Evolutionary conservation across 768 basidiomycete genomes (phyloP).

Genomic region (Fomitopsis pulvina): DNA sequence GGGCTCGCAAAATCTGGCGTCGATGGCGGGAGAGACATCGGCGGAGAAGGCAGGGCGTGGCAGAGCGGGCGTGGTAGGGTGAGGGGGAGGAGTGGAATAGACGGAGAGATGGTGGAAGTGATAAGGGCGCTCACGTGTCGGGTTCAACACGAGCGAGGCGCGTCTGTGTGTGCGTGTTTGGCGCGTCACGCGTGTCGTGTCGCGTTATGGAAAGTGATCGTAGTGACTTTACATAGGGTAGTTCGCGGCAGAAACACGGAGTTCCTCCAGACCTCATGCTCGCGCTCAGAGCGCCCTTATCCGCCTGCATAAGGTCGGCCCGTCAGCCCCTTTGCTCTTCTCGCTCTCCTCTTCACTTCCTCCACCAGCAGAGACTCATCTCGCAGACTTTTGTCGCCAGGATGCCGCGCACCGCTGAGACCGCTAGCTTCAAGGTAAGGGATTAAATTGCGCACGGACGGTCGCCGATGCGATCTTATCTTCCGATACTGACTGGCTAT

Average conservation of each 20-base stretch:
- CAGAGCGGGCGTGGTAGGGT: neutral
- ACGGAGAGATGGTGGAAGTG: constrained; percentile 1
- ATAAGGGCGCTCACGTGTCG: constrained; percentile 9
- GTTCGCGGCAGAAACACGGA: too few relatives aligned
- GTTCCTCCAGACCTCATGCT: neutral
- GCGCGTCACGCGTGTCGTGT: constrained; percentile 13
- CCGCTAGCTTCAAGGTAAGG: constrained; percentile 53
- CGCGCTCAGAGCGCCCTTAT: neutral
- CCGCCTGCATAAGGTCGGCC: neutral
- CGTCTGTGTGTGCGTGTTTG: constrained; percentile 13
- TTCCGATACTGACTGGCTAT: neutral
- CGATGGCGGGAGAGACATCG: neutral
- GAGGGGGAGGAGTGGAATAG: neutral
- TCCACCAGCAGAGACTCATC: neutral
- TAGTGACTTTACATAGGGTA: too few relatives aligned
- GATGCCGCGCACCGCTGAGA: constrained; percentile 62
- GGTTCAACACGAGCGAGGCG: constrained; percentile 13
- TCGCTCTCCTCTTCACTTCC: constrained; percentile 1
- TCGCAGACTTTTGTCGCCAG: constrained; percentile 10
- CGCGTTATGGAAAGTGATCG: neutral
- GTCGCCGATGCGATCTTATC: neutral
- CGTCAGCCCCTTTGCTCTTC: neutral
- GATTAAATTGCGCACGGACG: constrained; percentile 1
- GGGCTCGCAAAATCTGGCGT: neutral
- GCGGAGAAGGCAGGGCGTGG: neutral